Evolutionary conservation across 129 eudicot genomes (phyloP).

Genomic region (Pulicaria dysenterica): DNA sequence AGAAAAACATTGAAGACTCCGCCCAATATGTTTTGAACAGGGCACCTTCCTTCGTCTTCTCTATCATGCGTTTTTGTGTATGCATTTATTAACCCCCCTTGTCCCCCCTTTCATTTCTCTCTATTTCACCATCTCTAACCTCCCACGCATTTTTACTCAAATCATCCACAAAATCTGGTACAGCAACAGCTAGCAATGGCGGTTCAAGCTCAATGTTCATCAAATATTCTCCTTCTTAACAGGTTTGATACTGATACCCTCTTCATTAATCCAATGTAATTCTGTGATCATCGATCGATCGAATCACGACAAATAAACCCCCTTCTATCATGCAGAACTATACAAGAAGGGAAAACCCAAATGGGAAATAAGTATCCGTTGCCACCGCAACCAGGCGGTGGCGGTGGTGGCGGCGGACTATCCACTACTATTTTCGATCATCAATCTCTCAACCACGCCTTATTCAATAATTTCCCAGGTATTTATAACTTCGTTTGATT

Average conservation of each 20-base stretch:
- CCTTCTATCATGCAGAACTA: conserved; percentile 44
- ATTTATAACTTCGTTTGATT: neutral
- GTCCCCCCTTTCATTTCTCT: neutral
- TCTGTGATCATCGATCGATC: neutral
- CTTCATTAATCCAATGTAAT: conserved; percentile 1
- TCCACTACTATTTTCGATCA: conserved; percentile 33
- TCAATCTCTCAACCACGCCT: conserved; percentile 47
- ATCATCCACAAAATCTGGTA: neutral
- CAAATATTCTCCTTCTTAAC: conserved; percentile 57
- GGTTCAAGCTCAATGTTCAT: conserved; percentile 72
- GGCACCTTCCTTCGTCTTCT: conserved; percentile 40
- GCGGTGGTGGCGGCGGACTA: conserved; percentile 22
- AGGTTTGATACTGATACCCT: conserved; percentile 38
- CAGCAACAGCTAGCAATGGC: conserved; percentile 42
- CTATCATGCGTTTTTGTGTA: conserved; percentile 61
- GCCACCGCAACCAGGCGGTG: conserved; percentile 48
- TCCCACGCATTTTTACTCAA: neutral
- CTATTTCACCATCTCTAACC: conserved; percentile 21
- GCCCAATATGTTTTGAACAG: conserved; percentile 38
- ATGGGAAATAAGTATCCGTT: conserved; percentile 38
- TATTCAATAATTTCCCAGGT: conserved; percentile 50
- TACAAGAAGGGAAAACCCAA: conserved; percentile 42
- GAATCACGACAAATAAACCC: neutral
- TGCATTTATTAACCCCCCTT: conserved; percentile 50
- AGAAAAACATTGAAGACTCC: conserved; percentile 35